Evolutionary conservation across 228 moss, liverwort and hornwort genomes (phyloP).

Genomic region (Sphagnum magellanicum): DNA sequence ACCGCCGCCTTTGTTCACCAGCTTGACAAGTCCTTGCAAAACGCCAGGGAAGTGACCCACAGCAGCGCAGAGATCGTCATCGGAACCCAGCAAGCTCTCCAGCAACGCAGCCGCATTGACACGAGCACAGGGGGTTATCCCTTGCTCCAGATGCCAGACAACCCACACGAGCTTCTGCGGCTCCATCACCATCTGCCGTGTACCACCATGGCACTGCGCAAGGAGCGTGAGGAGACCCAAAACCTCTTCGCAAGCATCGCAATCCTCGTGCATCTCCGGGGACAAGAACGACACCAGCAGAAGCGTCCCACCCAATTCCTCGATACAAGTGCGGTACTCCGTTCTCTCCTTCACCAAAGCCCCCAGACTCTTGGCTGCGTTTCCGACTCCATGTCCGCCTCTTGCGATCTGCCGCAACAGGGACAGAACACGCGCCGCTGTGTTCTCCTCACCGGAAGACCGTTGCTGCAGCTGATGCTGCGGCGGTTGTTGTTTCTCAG

Average conservation of each 20-base stretch:
- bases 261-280: background rate
- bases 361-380: background rate
- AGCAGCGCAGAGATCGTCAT: background rate
- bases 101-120: background rate
- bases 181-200: constrained; percentile 1
- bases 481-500: too few relatives aligned
- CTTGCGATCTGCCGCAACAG: background rate
- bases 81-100: constrained; percentile 1
- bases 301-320: background rate
- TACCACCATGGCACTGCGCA: background rate
- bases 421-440: background rate
- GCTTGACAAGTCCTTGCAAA: constrained; percentile 1
- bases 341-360: background rate
- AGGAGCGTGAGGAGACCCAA: background rate
- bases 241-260: constrained; percentile 1
- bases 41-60: constrained; percentile 1
- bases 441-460: background rate
- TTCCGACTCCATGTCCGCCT: background rate
- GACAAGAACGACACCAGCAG: background rate
- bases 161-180: constrained; percentile 2
- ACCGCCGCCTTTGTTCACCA: background rate
- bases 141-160: constrained; percentile 3
- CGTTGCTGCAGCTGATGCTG: too few relatives aligned
- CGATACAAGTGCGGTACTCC: constrained; percentile 1
- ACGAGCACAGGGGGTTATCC: background rate